These are phyloP conservation scores for Ceratocystis papillata DNA, from an alignment of 2,329 filamentous ascomycete species.

Conservation along the genomic window DNA sequence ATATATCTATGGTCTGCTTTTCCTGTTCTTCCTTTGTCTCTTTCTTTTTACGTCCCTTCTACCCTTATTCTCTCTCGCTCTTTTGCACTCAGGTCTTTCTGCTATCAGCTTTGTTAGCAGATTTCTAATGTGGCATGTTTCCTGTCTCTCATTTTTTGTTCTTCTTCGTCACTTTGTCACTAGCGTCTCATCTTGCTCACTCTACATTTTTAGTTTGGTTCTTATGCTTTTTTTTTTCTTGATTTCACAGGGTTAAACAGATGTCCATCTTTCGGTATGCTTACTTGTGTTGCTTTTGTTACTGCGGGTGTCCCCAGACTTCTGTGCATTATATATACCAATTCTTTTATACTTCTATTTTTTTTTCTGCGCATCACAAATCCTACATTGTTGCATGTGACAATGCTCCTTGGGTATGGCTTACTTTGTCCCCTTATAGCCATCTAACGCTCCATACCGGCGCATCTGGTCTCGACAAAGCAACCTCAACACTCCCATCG, in stretches of 20 bases:
- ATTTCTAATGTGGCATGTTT: slow-evolving; percentile 1
- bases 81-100: neutral
- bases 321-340: neutral
- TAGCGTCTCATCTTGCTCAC: neutral
- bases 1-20: slow-evolving; percentile 2
- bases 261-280: too few relatives aligned
- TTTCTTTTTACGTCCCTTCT: neutral
- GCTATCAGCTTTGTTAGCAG: neutral
- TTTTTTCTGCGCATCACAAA: too few relatives aligned
- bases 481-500: slow-evolving; percentile 36
- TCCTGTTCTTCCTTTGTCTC: neutral
- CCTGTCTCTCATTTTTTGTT: slow-evolving; percentile 13
- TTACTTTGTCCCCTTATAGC: slow-evolving; percentile 25
- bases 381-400: too few relatives aligned
- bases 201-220: slow-evolving; percentile 2
- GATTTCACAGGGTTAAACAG: neutral
- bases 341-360: neutral
- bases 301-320: neutral
- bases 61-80: neutral
- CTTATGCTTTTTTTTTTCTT: neutral
- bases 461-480: slow-evolving; percentile 35
- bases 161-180: slow-evolving; percentile 2
- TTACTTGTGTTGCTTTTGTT: slow-evolving; percentile 8
- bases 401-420: neutral
- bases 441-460: slow-evolving; percentile 36